Conservation (phyloP, 2,329 filamentous ascomycete genomes). For the Sporothrix schenckii region DNA sequence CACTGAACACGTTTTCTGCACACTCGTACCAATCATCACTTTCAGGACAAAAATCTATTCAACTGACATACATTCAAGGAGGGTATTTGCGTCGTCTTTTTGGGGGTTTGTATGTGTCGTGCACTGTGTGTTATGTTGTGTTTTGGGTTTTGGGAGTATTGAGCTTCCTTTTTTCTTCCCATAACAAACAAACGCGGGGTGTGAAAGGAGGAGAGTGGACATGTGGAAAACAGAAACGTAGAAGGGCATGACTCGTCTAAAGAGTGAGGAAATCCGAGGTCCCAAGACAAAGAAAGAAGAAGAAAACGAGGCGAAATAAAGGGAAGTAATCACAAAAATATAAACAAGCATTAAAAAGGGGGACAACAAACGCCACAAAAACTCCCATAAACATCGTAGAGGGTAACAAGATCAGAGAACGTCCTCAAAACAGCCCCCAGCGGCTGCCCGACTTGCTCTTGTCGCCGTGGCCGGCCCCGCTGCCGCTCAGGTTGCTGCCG, state of each 20-base stretch:
- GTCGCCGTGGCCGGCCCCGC: constrained; percentile 27
- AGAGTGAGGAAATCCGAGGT: constrained; percentile 19
- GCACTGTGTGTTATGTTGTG: background rate
- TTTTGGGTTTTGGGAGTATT: too few species aligned
- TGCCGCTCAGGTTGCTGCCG: constrained; percentile 48
- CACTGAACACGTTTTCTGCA: background rate
- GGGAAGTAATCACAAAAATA: constrained; percentile 14
- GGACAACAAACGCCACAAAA: constrained; percentile 3
- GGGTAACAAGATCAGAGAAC: background rate
- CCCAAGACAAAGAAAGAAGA: background rate
- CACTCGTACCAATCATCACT: background rate
- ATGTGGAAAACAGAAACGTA: background rate
- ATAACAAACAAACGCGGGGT: background rate
- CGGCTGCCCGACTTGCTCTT: constrained; percentile 32
- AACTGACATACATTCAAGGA: constrained; percentile 23
- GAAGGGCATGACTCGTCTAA: constrained; percentile 25
- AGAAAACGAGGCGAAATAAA: constrained; percentile 6
- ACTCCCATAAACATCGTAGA: constrained; percentile 24
- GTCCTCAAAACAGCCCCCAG: constrained; percentile 33
- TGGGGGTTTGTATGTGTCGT: background rate
- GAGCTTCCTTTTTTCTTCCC: background rate
- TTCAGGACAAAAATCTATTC: constrained; percentile 16
- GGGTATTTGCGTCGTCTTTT: constrained; percentile 22
- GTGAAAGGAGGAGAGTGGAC: background rate
- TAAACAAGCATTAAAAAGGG: constrained; percentile 1